phyloP scores from a whole-genome alignment of 148 eudicot genomes.

The Fallopia convolvulus region DNA sequence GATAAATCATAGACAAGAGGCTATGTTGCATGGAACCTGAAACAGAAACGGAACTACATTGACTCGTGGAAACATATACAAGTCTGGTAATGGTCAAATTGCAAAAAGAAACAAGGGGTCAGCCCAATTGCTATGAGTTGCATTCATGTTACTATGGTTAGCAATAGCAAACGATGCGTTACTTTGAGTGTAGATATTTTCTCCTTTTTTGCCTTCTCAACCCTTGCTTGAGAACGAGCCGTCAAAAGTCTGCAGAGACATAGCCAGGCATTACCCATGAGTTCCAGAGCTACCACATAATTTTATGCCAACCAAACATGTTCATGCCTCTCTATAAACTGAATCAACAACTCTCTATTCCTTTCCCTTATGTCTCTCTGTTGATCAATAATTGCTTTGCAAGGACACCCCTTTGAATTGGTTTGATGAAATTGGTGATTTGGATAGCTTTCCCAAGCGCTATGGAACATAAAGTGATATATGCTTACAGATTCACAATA shows the following conservation, averaged over 20 bases:
- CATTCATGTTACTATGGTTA: conserved; percentile 1
- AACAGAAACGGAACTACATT: no score
- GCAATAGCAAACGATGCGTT: conserved; percentile 12
- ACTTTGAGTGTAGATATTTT: no score
- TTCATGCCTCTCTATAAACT: background rate
- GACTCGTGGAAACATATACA: no score
- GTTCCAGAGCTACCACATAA: background rate
- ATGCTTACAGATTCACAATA: background rate
- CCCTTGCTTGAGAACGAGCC: conserved; percentile 54
- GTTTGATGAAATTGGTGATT: background rate
- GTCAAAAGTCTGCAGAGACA: conserved; percentile 51
- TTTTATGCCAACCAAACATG: background rate
- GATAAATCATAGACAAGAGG: background rate
- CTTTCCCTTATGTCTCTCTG: background rate
- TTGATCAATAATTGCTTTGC: background rate
- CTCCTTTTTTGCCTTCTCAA: conserved; percentile 57
- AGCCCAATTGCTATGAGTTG: background rate
- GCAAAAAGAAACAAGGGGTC: background rate
- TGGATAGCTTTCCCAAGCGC: background rate
- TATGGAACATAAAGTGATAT: background rate
- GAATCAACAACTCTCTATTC: background rate
- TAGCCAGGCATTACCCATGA: background rate
- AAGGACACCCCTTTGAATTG: background rate
- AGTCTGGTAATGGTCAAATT: conserved; percentile 29
- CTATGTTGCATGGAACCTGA: no score